A percentile compares a stretch with the other conserved stretches of the same genome.
These are phyloP conservation scores for Phytophthora megakarya DNA, from an alignment of 352 stramenopile genomes.

Conservation along the genomic window DNA sequence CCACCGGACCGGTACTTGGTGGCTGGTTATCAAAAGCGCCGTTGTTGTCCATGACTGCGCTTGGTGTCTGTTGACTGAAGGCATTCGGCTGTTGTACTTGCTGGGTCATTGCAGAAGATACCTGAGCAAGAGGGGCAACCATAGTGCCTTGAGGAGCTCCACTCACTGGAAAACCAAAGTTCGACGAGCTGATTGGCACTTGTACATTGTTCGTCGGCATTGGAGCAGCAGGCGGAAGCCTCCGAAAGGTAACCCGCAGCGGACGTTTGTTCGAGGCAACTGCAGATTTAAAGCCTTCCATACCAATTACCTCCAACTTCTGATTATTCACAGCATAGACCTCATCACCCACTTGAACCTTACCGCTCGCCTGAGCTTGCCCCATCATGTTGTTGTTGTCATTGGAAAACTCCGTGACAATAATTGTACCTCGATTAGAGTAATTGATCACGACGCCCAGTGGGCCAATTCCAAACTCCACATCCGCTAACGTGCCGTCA, in stretches of 20 bases:
- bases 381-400: constrained; percentile 71
- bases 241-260: constrained; percentile 73
- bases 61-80: constrained; percentile 23
- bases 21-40: constrained; percentile 24
- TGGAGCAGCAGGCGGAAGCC: constrained; percentile 18
- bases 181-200: constrained; percentile 5
- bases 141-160: constrained; percentile 6
- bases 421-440: constrained; percentile 65
- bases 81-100: constrained; percentile 23
- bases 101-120: constrained; percentile 25
- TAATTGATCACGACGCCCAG: constrained; percentile 88
- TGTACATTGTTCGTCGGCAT: constrained; percentile 9
- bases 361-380: constrained; percentile 73
- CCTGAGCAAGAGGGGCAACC: constrained; percentile 6
- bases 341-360: constrained; percentile 75
- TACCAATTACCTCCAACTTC: constrained; percentile 65
- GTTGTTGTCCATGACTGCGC: constrained; percentile 14
- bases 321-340: constrained; percentile 81
- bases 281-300: constrained; percentile 81
- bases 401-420: constrained; percentile 83
- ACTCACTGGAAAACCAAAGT: constrained; percentile 14
- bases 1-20: constrained; percentile 20
- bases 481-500: constrained; percentile 54
- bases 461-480: constrained; percentile 71
- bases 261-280: constrained; percentile 68